Evolutionary conservation across 2,329 filamentous ascomycete genomes (phyloP), one percentile per base, ranked within the genome.

Genomic region (Aureobasidium lini): DNA sequence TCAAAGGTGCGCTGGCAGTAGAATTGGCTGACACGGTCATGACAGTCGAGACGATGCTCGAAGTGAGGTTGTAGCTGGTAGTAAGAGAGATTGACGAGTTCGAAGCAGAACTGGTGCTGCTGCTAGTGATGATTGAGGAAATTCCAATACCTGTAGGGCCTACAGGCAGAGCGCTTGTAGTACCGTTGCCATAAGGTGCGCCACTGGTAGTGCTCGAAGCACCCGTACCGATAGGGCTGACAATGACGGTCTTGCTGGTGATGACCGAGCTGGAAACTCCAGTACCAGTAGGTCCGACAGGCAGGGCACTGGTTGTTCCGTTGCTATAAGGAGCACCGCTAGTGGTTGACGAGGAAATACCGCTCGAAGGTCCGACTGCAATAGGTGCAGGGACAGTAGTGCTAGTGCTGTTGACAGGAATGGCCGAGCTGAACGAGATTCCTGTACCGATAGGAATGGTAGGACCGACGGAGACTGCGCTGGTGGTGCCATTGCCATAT

Each of bases 121-220:
- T 40, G 37, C 37, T 40, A 13, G 18, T 37, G 31, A 34, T 31
- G 32, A 34, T 11, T 9, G 50, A 28, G 16, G 44, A 40, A 13
- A 42, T 13, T 4, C 57, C 57, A 34, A 50, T 57, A 11, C 59
- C 59, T 6, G 50, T 60, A n/a, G 50, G 50, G 6, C 50, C 59
- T 10, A 54, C 57, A 28, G 39, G 40, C 15, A 50, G 28, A 13
- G 36, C 23, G 36, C 48, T 54, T 52, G 50, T 54, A n/a, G 59
- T 60, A 8, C 13, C 32, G 23, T 42, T 56, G 28, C 34, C 49
- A 36, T 46, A 60, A 18, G 59, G 50, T 23, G 49, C 40, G 18
- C 42, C 34, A n/a, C n/a, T 34, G 10, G 43, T 32, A 11, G 49
- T 57, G 59, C 40, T 47, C 7, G 59, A 56, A 36, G 34, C 47